Base-by-base conservation (phyloP, 352 stramenopile species). In the Globisporangium viniferum region DNA sequence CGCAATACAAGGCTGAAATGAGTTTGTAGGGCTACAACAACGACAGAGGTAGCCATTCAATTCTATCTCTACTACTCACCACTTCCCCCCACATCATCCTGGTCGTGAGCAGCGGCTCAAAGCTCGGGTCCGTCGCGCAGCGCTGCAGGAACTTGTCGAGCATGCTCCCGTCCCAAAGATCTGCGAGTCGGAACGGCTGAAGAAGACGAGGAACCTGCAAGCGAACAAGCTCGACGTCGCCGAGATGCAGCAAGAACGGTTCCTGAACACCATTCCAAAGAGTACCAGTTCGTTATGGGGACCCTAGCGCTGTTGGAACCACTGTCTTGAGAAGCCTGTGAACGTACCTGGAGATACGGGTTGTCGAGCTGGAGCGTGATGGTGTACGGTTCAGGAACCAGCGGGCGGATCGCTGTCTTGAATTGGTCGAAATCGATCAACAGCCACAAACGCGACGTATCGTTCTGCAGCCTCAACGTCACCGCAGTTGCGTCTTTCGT, bases 51-150 rank as follows among this genome's bases (percentile, higher is more conserved):
- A n/a, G n/a, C 27, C 1, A 46, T 67, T 48, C 15, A 8, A 48
- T 48, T 33, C 31, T n/a, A 3, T 20, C 20, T 15, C 14, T n/a
- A n/a, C 14, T 48, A 8, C 71, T 58, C 36, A 81, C 76, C 48
- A 69, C 62, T 75, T 89, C 77, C 20, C 70, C 73, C 48, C 75
- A 79, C 15, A 70, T 67, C n/a, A 89, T 51, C 2, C 79, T 74
- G 1, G 61, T 71, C 33, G 66, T 64, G 39, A 82, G 54, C 18
- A 71, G 46, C 2, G 39, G 36, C 31, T 80, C 74, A 53, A 79
- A 85, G 9, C 18, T 70, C 22, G 70, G 64, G 36, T 87, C 69
- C 18, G 48, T 33, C 0, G 75, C 75, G 22, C 69, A 82, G n/a
- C 67, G 63, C 1, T 62, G 54, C 9, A 72, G 14, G 44, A 76